Evolutionary conservation across 495 filamentous ascomycete genomes (phyloP).

Genomic region (Parmelia sp.): DNA sequence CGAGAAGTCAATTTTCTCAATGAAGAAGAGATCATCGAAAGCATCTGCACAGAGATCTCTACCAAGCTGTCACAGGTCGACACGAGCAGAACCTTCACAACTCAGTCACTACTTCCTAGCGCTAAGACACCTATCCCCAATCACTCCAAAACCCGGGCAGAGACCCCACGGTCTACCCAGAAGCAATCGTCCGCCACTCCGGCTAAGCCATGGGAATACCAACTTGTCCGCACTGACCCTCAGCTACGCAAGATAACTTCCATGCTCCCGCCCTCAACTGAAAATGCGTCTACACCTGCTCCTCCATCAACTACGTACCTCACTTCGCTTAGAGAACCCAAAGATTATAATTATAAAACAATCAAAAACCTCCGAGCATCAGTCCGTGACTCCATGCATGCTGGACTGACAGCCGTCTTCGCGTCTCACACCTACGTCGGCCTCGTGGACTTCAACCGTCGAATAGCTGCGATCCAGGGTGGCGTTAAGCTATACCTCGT

Average conservation of each 20-base stretch:
- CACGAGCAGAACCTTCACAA: constrained; percentile 89
- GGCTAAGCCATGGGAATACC: constrained; percentile 74
- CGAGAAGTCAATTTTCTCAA: constrained; percentile 97
- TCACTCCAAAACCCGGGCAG: constrained; percentile 28
- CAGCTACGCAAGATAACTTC: constrained; percentile 90
- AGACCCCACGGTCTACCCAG: constrained; percentile 26
- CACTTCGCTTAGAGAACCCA: constrained; percentile 59
- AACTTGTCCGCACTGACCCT: constrained; percentile 84
- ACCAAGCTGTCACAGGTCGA: constrained; percentile 80
- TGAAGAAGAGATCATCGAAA: constrained; percentile 93
- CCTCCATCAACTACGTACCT: constrained; percentile 50
- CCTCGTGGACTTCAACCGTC: constrained; percentile 77
- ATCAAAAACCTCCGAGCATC: constrained; percentile 72
- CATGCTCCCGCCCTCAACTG: constrained; percentile 61
- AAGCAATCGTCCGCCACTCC: constrained; percentile 36
- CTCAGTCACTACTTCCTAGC: constrained; percentile 77
- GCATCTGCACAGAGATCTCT: constrained; percentile 74
- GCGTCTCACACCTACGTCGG: constrained; percentile 91
- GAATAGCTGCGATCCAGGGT: constrained; percentile 85
- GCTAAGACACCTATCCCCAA: constrained; percentile 36
- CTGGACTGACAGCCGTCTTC: constrained; percentile 81
- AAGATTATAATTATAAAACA: constrained; percentile 65
- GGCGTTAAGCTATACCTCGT: constrained; percentile 90
- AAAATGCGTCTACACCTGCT: constrained; percentile 16
- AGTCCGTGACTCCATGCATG: constrained; percentile 82